phyloP scores from a whole-genome alignment of 169 alveolate species.

The Cryptosporidium canis region DNA sequence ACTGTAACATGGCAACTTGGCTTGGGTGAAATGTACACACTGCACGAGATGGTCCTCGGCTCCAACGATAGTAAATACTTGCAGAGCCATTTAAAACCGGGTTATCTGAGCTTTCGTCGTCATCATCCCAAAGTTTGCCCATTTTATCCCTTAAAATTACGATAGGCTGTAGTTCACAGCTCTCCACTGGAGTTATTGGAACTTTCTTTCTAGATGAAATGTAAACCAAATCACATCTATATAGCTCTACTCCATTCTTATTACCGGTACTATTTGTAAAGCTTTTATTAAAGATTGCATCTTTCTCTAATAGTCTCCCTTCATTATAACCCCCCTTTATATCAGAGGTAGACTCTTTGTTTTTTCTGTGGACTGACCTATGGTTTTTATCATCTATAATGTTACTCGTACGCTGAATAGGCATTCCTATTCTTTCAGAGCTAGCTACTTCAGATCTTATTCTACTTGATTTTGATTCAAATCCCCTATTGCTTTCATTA shows the following conservation, averaged over 20 bases:
- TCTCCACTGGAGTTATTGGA: conserved; percentile 82
- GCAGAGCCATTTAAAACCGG: conserved; percentile 76
- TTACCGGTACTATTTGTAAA: not conserved
- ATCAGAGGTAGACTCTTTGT: not conserved
- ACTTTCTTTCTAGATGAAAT: conserved; percentile 76
- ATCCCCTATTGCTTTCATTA: conserved; percentile 7
- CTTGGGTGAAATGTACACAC: conserved; percentile 84
- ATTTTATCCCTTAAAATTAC: conserved; percentile 78
- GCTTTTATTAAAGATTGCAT: not conserved
- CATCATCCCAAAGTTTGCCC: conserved; percentile 79
- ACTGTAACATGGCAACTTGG: conserved; percentile 79
- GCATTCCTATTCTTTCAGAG: not conserved
- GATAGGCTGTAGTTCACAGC: conserved; percentile 82
- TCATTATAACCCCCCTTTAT: conserved; percentile 9
- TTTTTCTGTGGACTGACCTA: not conserved
- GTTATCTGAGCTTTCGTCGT: conserved; percentile 64
- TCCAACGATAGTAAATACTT: conserved; percentile 79
- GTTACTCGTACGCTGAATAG: not conserved
- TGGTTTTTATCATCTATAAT: not conserved
- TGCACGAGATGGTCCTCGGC: conserved; percentile 82
- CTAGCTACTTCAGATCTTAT: not conserved
- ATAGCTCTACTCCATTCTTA: conserved; percentile 34
- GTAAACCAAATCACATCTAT: conserved; percentile 78
- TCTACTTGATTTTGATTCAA: conserved; percentile 11
- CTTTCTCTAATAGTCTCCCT: conserved; percentile 7